Evolutionary conservation across 1,284 basidiomycete species (phyloP), one percentile per base, ranked within the genome.

Genomic region (Ganoderma lucidum): DNA sequence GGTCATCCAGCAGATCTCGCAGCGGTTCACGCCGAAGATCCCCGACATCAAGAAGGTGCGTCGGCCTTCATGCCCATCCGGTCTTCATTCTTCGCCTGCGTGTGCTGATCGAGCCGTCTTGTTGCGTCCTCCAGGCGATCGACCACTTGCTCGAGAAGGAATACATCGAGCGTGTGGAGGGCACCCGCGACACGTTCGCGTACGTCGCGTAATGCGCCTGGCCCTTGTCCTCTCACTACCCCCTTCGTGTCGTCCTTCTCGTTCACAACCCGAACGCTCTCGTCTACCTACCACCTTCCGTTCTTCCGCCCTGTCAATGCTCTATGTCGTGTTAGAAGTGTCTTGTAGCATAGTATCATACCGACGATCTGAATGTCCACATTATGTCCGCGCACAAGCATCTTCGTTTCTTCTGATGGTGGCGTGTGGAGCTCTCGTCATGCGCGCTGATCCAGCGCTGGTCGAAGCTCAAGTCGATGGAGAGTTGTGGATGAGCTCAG

Each of bases 141-240:
- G 98, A 99, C 78, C 93, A 94, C 48, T 84, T 99, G 45, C 88
- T 99, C 66, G 97, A 99, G 84, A 98, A 98, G 82, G 98, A 99
- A 82, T 99, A 98, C 80, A 93, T 99, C 71, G 96, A 98, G 80
- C 92, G 97, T 48, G 93, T 95, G 35, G 94, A 95, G 37, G 95
- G 92, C 19, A 91, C 90, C 62, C 88, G 91, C 76, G 92, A 94
- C 78, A 91, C 90, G 62, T 94, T 93, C 77, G 90, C 90, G 32
- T 94, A 94, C 76, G 90, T 93, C 70, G 91, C 92, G 83, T 87
- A 77, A 81, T 61, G 39, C 12, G 39, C 12, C 39, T 60, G 35
- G 23, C 32, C 62, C 41, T 32, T 58, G 67, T 60, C 48, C 10
- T 45, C 30, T 62, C 41, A 62, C 8, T 23, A n/a, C 41, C 58